A percentile compares a stretch with the other conserved stretches of the same genome.
Conservation (phyloP, 352 stramenopile species). For the Phytophthora constricta region DNA sequence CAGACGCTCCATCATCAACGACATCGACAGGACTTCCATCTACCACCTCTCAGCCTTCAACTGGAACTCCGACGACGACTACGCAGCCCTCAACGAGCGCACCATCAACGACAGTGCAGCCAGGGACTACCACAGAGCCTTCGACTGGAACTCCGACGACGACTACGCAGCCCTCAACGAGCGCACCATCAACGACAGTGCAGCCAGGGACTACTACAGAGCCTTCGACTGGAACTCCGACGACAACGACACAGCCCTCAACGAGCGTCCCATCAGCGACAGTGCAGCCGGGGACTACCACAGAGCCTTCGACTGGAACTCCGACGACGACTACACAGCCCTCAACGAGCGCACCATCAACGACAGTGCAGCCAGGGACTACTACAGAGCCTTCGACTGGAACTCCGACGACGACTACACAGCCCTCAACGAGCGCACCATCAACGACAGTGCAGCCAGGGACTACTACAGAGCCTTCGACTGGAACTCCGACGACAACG, state of each 20-base stretch:
- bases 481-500: not conserved
- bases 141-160: not conserved
- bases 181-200: no score
- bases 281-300: no score
- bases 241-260: not conserved
- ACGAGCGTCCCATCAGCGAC: no score
- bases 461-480: not conserved
- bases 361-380: not conserved
- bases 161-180: not conserved
- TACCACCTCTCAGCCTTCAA: no score
- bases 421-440: not conserved
- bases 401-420: conserved; percentile 7
- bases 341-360: conserved; percentile 3
- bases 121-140: not conserved
- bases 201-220: no score
- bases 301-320: conserved; percentile 10
- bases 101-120: not conserved
- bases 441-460: not conserved
- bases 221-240: not conserved
- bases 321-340: conserved; percentile 1
- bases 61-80: not conserved
- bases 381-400: not conserved
- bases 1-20: not conserved
- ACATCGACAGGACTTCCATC: not conserved
- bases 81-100: conserved; percentile 6